phyloP scores from a whole-genome alignment of 1,284 basidiomycete genomes.

The Puccinia hordei region DNA sequence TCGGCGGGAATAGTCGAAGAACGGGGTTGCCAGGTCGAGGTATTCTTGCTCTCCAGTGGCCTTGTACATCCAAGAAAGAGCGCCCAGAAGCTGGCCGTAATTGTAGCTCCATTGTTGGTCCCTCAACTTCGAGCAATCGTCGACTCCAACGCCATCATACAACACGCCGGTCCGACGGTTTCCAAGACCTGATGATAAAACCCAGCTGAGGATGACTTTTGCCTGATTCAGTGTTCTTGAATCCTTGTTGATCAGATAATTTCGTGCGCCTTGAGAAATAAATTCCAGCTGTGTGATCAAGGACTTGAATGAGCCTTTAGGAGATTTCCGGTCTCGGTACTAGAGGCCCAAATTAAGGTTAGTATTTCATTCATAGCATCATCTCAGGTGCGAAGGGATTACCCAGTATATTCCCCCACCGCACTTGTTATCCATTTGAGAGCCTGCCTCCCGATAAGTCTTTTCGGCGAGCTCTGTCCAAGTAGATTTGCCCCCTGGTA shows the following conservation, averaged over 20 bases:
- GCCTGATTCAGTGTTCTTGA: slow-evolving; percentile 7
- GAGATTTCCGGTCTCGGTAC: slow-evolving; percentile 22
- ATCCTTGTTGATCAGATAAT: slow-evolving; percentile 34
- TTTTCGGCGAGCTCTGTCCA: slow-evolving; percentile 36
- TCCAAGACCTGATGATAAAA: slow-evolving; percentile 26
- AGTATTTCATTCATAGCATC: not conserved
- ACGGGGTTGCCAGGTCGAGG: slow-evolving; percentile 28
- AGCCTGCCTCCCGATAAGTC: slow-evolving; percentile 26
- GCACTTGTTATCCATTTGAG: slow-evolving; percentile 35
- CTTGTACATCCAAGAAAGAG: slow-evolving; percentile 38
- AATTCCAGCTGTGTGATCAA: slow-evolving; percentile 47
- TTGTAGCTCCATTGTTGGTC: slow-evolving; percentile 36
- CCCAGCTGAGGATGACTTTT: slow-evolving; percentile 20
- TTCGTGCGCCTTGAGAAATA: slow-evolving; percentile 43
- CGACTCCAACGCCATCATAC: slow-evolving; percentile 21
- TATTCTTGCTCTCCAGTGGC: slow-evolving; percentile 39
- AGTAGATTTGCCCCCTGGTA: slow-evolving; percentile 7
- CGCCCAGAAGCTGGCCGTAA: slow-evolving; percentile 40
- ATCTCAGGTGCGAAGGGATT: not conserved
- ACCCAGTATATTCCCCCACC: slow-evolving; percentile 48
- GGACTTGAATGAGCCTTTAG: slow-evolving; percentile 40
- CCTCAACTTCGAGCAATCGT: slow-evolving; percentile 6
- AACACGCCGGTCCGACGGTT: slow-evolving; percentile 21
- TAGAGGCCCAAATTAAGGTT: not conserved
- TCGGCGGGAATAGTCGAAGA: slow-evolving; percentile 10